Conservation (phyloP, 805 yeast genomes). For the Debaryomyces tyrocola region DNA sequence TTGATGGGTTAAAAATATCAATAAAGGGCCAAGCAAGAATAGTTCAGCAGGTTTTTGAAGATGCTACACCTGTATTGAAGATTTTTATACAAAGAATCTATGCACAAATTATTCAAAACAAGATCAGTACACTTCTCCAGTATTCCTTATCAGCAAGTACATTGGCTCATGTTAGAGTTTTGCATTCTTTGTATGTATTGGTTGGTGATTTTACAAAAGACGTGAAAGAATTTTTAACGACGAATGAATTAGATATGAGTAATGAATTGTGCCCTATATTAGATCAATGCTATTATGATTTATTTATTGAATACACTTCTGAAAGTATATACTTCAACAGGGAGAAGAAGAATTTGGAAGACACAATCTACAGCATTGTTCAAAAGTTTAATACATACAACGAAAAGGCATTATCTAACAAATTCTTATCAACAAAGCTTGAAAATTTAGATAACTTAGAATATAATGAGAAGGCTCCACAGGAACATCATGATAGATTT, state of each 20-base stretch:
- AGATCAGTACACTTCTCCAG: conserved; percentile 57
- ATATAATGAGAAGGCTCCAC: conserved; percentile 12
- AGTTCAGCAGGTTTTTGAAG: conserved; percentile 70
- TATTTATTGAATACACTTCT: conserved; percentile 67
- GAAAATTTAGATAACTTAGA: conserved; percentile 35
- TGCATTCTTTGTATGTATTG: conserved; percentile 64
- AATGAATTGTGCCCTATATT: conserved; percentile 50
- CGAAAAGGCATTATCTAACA: conserved; percentile 36
- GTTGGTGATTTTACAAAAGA: conserved; percentile 62
- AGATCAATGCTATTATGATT: conserved; percentile 71
- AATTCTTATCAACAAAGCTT: conserved; percentile 30
- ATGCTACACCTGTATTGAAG: conserved; percentile 65
- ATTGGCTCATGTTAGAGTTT: conserved; percentile 71
- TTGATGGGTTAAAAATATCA: conserved; percentile 54
- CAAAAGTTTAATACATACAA: conserved; percentile 42
- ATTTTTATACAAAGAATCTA: conserved; percentile 73
- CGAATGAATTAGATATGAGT: conserved; percentile 47
- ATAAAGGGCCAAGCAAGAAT: conserved; percentile 72
- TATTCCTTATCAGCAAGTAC: conserved; percentile 63
- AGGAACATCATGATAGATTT: conserved; percentile 22
- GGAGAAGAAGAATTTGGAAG: conserved; percentile 70
- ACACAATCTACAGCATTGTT: conserved; percentile 45
- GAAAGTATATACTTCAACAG: conserved; percentile 67
- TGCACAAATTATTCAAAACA: conserved; percentile 65
- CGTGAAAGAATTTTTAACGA: conserved; percentile 58